Base-by-base conservation (phyloP, 306 rosid species). In the Trifolium fragiferum region DNA sequence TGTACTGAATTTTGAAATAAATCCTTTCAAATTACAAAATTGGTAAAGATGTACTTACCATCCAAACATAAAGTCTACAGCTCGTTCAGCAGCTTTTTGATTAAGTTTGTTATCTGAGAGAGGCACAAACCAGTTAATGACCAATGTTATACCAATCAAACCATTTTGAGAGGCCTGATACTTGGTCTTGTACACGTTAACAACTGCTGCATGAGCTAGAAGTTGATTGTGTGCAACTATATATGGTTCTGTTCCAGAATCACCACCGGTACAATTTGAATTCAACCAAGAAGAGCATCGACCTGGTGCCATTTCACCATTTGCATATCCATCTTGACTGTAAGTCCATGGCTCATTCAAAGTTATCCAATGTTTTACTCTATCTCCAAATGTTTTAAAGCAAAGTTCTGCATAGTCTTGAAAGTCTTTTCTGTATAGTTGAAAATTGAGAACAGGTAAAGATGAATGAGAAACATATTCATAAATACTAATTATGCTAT, bases 351-450 rank as follows among this genome's bases (percentile, higher is more conserved):
- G 91, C 74, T 88, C 96, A 30, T 88, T 90, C 7, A 87, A 30
- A 0, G 92, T 90, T 25, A 88, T 84, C 92, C 96, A 90, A 3
- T 82, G 50, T 66, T 88, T 87, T 27, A 90, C 93, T 1, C 87
- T 68, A 3, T 85, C 83, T 12, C 96, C 96, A 14, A 88, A 90
- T 71, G 75, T 68, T 43, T 65, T 72, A 53, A 79, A 79, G 64
- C 82, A 79, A 43, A 79, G 53, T 10, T 79, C 78, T 0, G 78
- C 82, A 20, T 72, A 79, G 12, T 72, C 78, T 1, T 19, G 63
- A 43, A 79, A 79, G 33, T 79, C 82, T 33, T 79, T 73, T 11
- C 82, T 79, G 78, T 14, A 13, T 14, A 13, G n/a, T 46, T 5
- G 51, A 14, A 46, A 5, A 1, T 46, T 5, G 51, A 14, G 14